Evolutionary conservation across 257 asterid genomes (phyloP).

Genomic region (Capsicum rhomboideum): DNA sequence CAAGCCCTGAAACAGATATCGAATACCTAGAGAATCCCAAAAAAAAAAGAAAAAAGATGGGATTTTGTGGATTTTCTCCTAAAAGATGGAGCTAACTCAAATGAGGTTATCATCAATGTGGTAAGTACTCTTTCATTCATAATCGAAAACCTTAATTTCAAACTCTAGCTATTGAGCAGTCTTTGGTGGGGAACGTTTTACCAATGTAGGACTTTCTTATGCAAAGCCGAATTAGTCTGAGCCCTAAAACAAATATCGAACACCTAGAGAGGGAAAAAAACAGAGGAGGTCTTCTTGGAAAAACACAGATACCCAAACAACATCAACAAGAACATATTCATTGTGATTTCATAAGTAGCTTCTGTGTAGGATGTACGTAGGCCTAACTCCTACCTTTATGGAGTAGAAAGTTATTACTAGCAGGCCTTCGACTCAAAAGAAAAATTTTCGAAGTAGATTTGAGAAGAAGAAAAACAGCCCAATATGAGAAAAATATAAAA

Average conservation of each 20-base stretch:
- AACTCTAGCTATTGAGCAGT: rapidly evolving
- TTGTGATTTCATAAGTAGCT: rapidly evolving
- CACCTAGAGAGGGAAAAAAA: not conserved
- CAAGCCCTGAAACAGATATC: not conserved
- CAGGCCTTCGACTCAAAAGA: not conserved
- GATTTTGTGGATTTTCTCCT: too few relatives aligned
- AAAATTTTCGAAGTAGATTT: too few relatives aligned
- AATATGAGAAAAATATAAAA: too few relatives aligned
- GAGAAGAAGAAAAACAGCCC: too few relatives aligned
- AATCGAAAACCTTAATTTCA: rapidly evolving
- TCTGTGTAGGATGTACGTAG: not conserved
- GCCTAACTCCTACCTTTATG: not conserved
- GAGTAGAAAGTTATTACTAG: not conserved
- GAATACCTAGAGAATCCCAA: not conserved
- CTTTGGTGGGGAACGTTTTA: not conserved
- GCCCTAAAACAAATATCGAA: not conserved
- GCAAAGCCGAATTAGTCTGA: not conserved
- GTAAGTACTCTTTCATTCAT: not conserved
- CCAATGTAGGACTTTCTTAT: not conserved
- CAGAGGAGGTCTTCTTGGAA: not conserved
- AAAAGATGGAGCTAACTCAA: too few relatives aligned
- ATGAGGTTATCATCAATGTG: not conserved
- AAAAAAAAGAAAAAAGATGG: too few relatives aligned
- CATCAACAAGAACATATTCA: not conserved
- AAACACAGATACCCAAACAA: not conserved